These are phyloP conservation scores for Rhodotorula kratochvilovae DNA, from an alignment of 768 basidiomycete species.

Conservation along the genomic window DNA sequence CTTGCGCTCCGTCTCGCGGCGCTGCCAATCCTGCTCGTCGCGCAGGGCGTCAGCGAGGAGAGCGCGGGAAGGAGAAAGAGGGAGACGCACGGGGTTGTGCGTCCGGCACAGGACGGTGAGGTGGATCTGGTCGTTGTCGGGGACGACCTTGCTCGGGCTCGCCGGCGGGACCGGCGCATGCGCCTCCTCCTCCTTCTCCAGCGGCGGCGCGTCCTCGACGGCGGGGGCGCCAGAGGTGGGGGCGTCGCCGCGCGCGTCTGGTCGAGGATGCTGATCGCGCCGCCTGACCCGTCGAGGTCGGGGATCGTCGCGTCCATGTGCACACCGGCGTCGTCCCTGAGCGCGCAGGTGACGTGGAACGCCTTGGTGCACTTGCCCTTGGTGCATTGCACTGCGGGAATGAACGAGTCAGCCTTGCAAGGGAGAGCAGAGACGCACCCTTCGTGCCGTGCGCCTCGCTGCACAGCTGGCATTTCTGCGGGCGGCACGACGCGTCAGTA, in stretches of 20 bases:
- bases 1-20: conserved; percentile 68
- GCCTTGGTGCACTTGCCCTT: conserved; percentile 90
- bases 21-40: conserved; percentile 60
- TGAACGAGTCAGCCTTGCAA: not conserved
- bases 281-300: conserved; percentile 47
- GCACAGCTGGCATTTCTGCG: conserved; percentile 84
- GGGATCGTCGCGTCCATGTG: conserved; percentile 40
- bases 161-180: not conserved
- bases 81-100: conserved; percentile 75
- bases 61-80: conserved; percentile 1
- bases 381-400: conserved; percentile 69
- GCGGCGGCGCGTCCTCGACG: not conserved
- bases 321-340: conserved; percentile 52
- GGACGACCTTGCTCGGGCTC: conserved; percentile 33
- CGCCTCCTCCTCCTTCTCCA: not conserved
- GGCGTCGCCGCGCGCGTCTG: conserved; percentile 52
- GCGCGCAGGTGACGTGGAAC: conserved; percentile 88
- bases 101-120: conserved; percentile 73
- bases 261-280: conserved; percentile 54
- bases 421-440: conserved; percentile 32
- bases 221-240: not conserved
- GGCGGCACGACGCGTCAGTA: not conserved
- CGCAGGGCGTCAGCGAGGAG: not conserved
- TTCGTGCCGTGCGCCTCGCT: conserved; percentile 52
- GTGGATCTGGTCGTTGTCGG: conserved; percentile 46